Evolutionary conservation across 352 stramenopile species (phyloP).

Genomic region (Phytopythium montanum): DNA sequence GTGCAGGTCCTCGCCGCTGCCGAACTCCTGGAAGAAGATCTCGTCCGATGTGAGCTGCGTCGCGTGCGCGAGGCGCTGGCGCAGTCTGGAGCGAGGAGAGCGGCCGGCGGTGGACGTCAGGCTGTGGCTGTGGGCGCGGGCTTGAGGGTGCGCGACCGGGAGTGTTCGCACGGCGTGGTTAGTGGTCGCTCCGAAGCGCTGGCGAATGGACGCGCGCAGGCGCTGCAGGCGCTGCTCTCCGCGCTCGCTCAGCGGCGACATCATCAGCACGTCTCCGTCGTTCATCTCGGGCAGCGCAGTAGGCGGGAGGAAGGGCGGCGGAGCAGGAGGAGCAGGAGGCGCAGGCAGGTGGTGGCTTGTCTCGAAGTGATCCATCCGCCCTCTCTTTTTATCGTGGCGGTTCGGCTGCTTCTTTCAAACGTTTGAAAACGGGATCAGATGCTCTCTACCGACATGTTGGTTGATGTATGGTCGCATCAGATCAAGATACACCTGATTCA

Average conservation of each 20-base stretch:
- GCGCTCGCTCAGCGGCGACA: slow-evolving; percentile 45
- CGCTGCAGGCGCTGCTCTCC: slow-evolving; percentile 34
- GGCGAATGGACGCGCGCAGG: slow-evolving; percentile 40
- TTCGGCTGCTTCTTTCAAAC: neutral
- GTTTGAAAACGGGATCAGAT: slow-evolving; percentile 2
- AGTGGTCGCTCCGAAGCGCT: slow-evolving; percentile 25
- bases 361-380: neutral
- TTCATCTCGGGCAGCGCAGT: neutral
- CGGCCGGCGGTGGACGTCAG: neutral
- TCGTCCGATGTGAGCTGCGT: slow-evolving; percentile 41
- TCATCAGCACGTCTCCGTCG: slow-evolving; percentile 22
- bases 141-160: slow-evolving; percentile 13
- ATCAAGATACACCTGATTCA: no score
- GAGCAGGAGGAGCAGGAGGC: neutral
- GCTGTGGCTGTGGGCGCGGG: slow-evolving; percentile 13
- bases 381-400: no score
- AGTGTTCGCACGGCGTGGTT: slow-evolving; percentile 10
- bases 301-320: neutral
- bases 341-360: neutral
- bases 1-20: slow-evolving; percentile 41
- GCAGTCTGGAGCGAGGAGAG: slow-evolving; percentile 31
- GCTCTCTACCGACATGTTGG: neutral
- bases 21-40: slow-evolving; percentile 70
- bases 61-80: slow-evolving; percentile 44
- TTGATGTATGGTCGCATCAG: neutral